These are phyloP conservation scores for Blastobotrys persicus DNA, from an alignment of 1,139 yeast genomes.

Conservation along the genomic window DNA sequence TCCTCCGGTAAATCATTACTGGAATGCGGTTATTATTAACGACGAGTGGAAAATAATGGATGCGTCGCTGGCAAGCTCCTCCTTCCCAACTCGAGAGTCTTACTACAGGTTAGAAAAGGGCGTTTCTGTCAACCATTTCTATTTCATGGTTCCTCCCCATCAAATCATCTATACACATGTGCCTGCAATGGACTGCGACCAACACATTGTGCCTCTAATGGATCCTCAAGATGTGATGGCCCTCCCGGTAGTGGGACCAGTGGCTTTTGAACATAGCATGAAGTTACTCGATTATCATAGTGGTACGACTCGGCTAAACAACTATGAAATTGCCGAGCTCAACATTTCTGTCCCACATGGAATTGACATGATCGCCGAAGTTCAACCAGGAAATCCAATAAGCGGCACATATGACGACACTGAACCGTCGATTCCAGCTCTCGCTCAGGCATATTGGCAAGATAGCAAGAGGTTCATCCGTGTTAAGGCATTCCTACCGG, in stretches of 20 bases:
- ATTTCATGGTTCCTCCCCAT: conserved; percentile 75
- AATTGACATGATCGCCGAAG: conserved; percentile 62
- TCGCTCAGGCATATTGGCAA: conserved; percentile 75
- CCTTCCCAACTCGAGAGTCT: conserved; percentile 45
- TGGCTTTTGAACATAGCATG: conserved; percentile 61
- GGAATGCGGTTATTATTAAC: conserved; percentile 77
- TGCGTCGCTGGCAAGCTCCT: conserved; percentile 55
- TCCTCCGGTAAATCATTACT: conserved; percentile 73
- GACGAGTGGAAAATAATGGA: conserved; percentile 81
- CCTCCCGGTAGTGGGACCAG: conserved; percentile 81
- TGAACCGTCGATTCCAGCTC: conserved; percentile 47
- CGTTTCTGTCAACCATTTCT: conserved; percentile 49
- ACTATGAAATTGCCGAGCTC: conserved; percentile 75
- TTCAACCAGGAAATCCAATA: conserved; percentile 25
- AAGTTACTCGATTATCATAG: conserved; percentile 68
- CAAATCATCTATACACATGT: conserved; percentile 79
- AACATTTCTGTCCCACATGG: conserved; percentile 69
- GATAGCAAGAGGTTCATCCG: conserved; percentile 65
- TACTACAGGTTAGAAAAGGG: conserved; percentile 35
- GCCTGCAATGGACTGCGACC: conserved; percentile 74
- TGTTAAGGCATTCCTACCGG: conserved; percentile 78
- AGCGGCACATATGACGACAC: conserved; percentile 27
- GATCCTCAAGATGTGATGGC: conserved; percentile 76
- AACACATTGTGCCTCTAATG: conserved; percentile 81
- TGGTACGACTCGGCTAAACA: conserved; percentile 68